Evolutionary conservation across 345 rosid species (phyloP).

Genomic region (Syzygium aromaticum): DNA sequence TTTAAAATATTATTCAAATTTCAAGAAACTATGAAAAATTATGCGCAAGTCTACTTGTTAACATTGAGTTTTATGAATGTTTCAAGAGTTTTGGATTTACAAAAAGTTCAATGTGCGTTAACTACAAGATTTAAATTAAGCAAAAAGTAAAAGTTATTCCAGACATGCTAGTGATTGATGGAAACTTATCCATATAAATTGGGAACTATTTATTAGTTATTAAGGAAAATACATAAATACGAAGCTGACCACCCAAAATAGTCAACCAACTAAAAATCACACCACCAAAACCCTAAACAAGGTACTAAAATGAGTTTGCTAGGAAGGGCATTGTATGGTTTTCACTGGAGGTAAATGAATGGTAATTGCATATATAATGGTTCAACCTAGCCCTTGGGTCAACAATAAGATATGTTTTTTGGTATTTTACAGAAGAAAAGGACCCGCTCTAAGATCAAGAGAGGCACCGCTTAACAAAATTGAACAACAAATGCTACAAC

Average conservation of each 20-base stretch:
- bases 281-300: not conserved
- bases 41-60: too few species aligned
- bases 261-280: too few species aligned
- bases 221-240: not conserved
- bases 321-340: not conserved
- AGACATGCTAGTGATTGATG: not conserved
- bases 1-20: too few species aligned
- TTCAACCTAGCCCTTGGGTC: not conserved
- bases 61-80: too few species aligned
- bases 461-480: not conserved
- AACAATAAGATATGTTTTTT: not conserved
- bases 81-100: too few species aligned
- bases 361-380: not conserved
- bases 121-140: not conserved
- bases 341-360: not conserved
- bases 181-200: too few species aligned
- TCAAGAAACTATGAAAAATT: too few species aligned
- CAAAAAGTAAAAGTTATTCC: not conserved
- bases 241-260: not conserved
- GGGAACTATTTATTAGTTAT: not conserved
- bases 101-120: too few species aligned
- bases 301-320: not conserved
- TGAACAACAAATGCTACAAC: not conserved
- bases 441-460: not conserved
- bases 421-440: too few species aligned